Base-by-base conservation (phyloP, 2,329 filamentous ascomycete genomes). In the Colletotrichum orbiculare region DNA sequence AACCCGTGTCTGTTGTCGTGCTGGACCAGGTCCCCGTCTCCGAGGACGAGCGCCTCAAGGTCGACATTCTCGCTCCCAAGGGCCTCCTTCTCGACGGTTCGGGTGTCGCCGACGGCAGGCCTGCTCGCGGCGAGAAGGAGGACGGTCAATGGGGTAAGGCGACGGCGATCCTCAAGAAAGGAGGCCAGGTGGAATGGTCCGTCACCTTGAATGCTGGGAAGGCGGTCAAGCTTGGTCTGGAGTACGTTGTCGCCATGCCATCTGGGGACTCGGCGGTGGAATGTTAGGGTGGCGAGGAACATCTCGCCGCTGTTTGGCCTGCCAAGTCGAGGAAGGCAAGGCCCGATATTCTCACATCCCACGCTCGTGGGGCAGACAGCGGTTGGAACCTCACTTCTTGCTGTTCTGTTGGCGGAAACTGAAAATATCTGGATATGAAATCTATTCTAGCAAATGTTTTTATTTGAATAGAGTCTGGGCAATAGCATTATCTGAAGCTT, bases 1-100 rank as follows among this genome's bases (percentile, higher is more conserved):
- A 78, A 67, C 71, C 79, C 0, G 78, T 85, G 12, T 79, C 79
- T 1, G 45, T 90, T 2, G 75, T 83, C 1, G 82, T 89, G 34
- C 72, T 87, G 3, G 88, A 90, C 67, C 87, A 90, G 74, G 77
- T 89, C 2, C 88, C 87, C 3, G 78, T 89, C n/a, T 86, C 82
- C 25, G 82, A 89, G 72, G 87, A 89, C 58, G 87, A 89, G 71
- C 77, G 81, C 45, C 75, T 90, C 6, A 77, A 78, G 5, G 80
- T 90, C 8, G 81, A 83, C 2, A 71, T 89, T 38, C 68, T 81
- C 13, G 72, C 75, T 15, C 87, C 88, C 1, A 74, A 74, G 4
- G 85, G 84, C 0, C 68, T 90, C 46, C 70, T 70, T 1, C 67
- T 73, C 3, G 79, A 77, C 1, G 81, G 81, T 1, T 69, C 77